Evolutionary conservation across 352 stramenopile species (phyloP), one percentile per base, ranked within the genome.

Genomic region (Phytopythium mirpurense): DNA sequence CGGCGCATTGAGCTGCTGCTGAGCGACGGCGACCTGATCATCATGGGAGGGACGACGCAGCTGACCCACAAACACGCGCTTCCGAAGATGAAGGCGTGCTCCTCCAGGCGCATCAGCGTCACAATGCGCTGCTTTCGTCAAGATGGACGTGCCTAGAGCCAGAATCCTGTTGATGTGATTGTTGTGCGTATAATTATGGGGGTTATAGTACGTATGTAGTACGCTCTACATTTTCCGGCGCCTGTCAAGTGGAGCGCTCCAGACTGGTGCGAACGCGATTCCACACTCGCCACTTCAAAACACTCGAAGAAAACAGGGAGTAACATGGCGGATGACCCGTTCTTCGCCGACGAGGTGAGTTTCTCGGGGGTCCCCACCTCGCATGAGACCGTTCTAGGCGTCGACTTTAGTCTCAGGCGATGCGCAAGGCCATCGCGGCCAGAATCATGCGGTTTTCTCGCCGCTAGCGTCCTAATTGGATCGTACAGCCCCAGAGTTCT

Each of bases 41-140:
- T 95, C 37, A 95, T 95, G 84, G 84, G 84, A 46, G 84, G 84
- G 26, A 80, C 68, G 14, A 88, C 74, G 23, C 84, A 95, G 57
- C 54, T 64, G 49, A 88, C 79, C 15, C 78, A 88, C 71, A 90
- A 89, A 38, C 84, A 95, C 36, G 79, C 81, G 57, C 63, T 92
- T 27, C 84, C 84, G 9, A 95, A 87, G 56, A 83, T 80, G 74
- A 68, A 74, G 35, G 35, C 45, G 43, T 86, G 74, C 50, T 43
- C 29, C 10, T 62, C 72, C 12, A 59, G 59, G 16, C 68, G 72
- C 8, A 71, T 86, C 34, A 81, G 68, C 49, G 35, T 85, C 50
- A 85, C 74, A 2, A 54, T 85, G 40, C 71, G 74, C 12, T 85
- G 65, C 52, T 83, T 82, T 56, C 55, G n/a, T 8, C 1, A 43